phyloP scores from a whole-genome alignment of 768 basidiomycete genomes.

The Tricholomella constricta region DNA sequence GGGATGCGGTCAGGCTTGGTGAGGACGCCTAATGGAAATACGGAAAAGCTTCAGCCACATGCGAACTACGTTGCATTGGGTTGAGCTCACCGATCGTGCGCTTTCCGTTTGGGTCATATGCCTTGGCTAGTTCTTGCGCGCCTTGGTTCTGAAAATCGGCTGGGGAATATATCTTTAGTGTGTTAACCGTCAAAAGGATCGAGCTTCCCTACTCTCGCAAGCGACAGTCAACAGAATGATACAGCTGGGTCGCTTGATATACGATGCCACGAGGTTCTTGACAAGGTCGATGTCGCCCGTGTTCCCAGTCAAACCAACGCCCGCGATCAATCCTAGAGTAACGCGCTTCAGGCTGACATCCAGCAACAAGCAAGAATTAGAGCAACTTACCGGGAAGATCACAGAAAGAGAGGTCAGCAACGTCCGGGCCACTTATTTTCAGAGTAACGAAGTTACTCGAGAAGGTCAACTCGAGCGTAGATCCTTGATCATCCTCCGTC shows the following conservation, averaged over 20 bases:
- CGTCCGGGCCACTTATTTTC: conserved; percentile 57
- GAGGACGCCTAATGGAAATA: conserved; percentile 52
- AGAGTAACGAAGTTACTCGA: conserved; percentile 59
- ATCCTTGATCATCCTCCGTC: conserved; percentile 33
- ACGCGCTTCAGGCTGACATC: not conserved
- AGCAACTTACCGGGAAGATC: conserved; percentile 55
- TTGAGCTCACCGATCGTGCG: conserved; percentile 65
- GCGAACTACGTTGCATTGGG: not conserved
- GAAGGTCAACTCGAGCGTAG: conserved; percentile 37
- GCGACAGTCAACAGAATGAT: conserved; percentile 61
- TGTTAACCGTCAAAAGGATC: not conserved
- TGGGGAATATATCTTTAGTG: conserved; percentile 23
- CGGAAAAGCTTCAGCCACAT: not conserved
- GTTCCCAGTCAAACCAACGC: conserved; percentile 49
- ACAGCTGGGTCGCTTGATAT: conserved; percentile 64
- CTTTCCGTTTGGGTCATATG: conserved; percentile 59
- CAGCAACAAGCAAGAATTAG: no score
- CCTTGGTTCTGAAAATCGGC: conserved; percentile 84
- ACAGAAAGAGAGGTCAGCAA: conserved; percentile 66
- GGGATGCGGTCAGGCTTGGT: conserved; percentile 76
- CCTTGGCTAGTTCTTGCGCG: conserved; percentile 64
- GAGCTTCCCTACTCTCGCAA: conserved; percentile 60
- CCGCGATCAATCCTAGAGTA: conserved; percentile 58
- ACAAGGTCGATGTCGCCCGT: conserved; percentile 63
- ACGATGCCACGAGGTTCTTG: conserved; percentile 53